These are phyloP conservation scores for Pharnaceum exiguum DNA, from an alignment of 148 eudicot species.

Conservation along the genomic window DNA sequence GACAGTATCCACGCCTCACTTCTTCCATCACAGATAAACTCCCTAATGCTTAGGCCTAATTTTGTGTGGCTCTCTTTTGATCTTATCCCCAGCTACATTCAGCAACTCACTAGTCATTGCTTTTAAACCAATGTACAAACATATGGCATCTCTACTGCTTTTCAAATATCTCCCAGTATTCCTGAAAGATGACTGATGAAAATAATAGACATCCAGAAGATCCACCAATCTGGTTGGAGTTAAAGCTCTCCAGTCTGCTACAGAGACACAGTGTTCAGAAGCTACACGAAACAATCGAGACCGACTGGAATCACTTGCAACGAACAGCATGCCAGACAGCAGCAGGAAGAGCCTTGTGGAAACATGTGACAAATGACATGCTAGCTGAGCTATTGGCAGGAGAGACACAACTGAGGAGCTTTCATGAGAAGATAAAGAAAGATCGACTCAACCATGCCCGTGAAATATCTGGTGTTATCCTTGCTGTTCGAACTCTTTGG, in stretches of 20 bases:
- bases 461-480: conserved; percentile 88
- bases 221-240: conserved; percentile 53
- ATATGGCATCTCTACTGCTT: conserved; percentile 24
- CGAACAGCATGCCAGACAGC: conserved; percentile 88
- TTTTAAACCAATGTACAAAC: too few relatives aligned
- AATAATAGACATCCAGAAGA: conserved; percentile 26
- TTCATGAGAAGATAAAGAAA: conserved; percentile 76
- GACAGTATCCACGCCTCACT: too few relatives aligned
- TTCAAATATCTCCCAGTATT: conserved; percentile 1
- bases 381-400: conserved; percentile 85
- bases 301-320: conserved; percentile 56
- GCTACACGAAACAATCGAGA: conserved; percentile 54
- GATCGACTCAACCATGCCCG: conserved; percentile 58
- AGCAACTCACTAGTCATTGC: conserved; percentile 9
- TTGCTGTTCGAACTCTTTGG: conserved; percentile 91
- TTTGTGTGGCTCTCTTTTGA: conserved; percentile 89
- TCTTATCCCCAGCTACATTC: conserved; percentile 58
- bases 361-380: conserved; percentile 69
- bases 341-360: conserved; percentile 92
- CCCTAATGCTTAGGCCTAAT: too few relatives aligned
- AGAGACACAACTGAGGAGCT: conserved; percentile 55
- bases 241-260: conserved; percentile 48
- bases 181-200: conserved; percentile 40
- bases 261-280: conserved; percentile 27
- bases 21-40: too few relatives aligned